Evolutionary conservation across 2,329 filamentous ascomycete species (phyloP).

Genomic region (Nakataea oryzae): DNA sequence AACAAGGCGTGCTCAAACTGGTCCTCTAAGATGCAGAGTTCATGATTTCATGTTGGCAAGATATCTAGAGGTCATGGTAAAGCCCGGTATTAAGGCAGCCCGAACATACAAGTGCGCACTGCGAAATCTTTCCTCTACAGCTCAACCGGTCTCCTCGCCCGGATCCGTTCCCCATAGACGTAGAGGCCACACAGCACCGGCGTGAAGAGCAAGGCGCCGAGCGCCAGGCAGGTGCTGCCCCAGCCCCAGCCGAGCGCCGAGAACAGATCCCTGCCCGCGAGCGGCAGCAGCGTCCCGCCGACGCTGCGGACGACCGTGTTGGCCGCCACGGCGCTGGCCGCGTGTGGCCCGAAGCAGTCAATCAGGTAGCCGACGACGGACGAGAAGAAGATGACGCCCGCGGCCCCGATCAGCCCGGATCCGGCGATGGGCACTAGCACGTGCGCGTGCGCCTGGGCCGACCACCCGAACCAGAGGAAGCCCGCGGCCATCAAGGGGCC

Average conservation of each 20-base stretch:
- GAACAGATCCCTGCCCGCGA: slow-evolving; percentile 41
- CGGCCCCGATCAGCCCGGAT: slow-evolving; percentile 18
- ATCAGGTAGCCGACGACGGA: slow-evolving; percentile 34
- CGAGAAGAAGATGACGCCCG: slow-evolving; percentile 5
- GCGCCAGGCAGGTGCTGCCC: slow-evolving; percentile 42
- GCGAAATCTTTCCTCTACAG: no score
- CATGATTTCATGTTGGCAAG: no score
- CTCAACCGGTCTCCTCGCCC: no score
- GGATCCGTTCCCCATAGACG: no score
- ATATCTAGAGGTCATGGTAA: no score
- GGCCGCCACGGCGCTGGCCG: slow-evolving; percentile 47
- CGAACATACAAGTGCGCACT: no score
- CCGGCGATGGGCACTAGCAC: slow-evolving; percentile 23
- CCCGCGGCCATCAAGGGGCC: slow-evolving; percentile 17
- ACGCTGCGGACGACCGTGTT: slow-evolving; percentile 41
- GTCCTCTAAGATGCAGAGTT: no score
- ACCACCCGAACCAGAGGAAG: slow-evolving; percentile 28
- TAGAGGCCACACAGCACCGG: no score
- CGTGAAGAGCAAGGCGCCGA: no score
- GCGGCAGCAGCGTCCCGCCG: slow-evolving; percentile 41
- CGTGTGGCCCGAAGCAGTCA: slow-evolving; percentile 42
- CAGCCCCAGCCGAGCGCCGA: slow-evolving; percentile 42
- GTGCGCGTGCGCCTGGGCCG: slow-evolving; percentile 18
- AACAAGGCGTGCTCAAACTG: no score
- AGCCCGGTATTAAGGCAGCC: no score